A percentile compares a stretch with the other conserved stretches of the same genome.
phyloP scores from a whole-genome alignment of 1,284 basidiomycete species.

The Irpex lacteus region DNA sequence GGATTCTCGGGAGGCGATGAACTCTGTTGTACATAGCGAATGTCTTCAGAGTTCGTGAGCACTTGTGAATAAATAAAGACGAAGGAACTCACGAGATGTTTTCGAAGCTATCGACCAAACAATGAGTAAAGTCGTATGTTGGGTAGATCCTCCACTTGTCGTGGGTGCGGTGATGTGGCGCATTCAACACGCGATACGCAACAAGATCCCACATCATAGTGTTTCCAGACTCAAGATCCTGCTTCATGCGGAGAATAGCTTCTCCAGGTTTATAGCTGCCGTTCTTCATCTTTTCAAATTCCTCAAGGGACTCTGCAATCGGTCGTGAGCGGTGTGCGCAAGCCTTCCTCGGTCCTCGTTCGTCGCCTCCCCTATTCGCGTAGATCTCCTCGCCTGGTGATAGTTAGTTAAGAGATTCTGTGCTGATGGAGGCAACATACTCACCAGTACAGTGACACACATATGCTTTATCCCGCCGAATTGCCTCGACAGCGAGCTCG shows the following conservation, averaged over 20 bases:
- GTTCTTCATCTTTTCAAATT: conserved; percentile 93
- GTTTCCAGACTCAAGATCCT: conserved; percentile 90
- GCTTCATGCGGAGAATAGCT: conserved; percentile 96
- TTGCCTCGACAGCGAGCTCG: conserved; percentile 89
- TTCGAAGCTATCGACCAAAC: conserved; percentile 97
- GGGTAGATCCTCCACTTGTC: conserved; percentile 95
- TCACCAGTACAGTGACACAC: conserved; percentile 93
- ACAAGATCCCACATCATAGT: conserved; percentile 99
- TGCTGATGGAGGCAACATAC: conserved; percentile 28
- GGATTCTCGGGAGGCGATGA: conserved; percentile 93
- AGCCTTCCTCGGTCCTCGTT: conserved; percentile 81
- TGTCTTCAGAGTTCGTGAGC: conserved; percentile 54
- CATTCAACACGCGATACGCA: conserved; percentile 91
- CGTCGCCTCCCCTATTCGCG: conserved; percentile 79
- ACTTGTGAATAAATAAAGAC: background rate
- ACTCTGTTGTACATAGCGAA: conserved; percentile 96
- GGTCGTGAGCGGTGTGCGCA: conserved; percentile 87
- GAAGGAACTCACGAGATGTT: conserved; percentile 84
- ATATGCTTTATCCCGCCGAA: conserved; percentile 90
- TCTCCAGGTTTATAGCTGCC: conserved; percentile 90
- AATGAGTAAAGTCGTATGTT: conserved; percentile 99
- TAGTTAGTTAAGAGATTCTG: conserved; percentile 1
- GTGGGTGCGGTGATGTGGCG: conserved; percentile 92
- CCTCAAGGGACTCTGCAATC: conserved; percentile 78
- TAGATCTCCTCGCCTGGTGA: conserved; percentile 88